These are phyloP conservation scores for Xylaria longipes DNA, from an alignment of 495 filamentous ascomycete genomes.

Conservation along the genomic window DNA sequence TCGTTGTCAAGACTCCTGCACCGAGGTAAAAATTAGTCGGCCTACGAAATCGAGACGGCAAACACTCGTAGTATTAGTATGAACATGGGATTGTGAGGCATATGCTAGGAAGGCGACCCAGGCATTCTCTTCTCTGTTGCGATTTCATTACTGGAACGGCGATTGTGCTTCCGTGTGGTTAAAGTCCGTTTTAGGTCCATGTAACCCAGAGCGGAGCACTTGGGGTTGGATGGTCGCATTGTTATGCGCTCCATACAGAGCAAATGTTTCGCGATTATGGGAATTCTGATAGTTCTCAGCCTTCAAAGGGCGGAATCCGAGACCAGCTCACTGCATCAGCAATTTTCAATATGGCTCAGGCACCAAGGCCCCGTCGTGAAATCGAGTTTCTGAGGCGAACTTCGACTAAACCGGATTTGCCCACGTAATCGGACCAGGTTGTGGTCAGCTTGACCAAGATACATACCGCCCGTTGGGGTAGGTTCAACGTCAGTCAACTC, in stretches of 20 bases:
- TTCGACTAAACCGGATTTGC: neutral
- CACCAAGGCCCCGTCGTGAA: neutral
- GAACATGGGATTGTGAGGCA: neutral
- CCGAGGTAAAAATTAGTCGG: neutral
- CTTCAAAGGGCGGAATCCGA: neutral
- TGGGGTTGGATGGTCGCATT: neutral
- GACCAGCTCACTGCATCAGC: neutral
- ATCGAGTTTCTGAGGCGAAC: neutral
- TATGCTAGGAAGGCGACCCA: neutral
- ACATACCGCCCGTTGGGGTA: neutral
- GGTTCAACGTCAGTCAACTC: neutral
- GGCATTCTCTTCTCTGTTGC: neutral
- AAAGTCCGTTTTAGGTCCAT: constrained; percentile 5
- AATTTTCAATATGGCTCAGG: neutral
- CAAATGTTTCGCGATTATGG: neutral
- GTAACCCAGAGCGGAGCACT: constrained; percentile 8
- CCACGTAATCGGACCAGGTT: neutral
- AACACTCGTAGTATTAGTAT: neutral
- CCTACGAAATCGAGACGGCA: neutral
- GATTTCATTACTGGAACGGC: constrained; percentile 12
- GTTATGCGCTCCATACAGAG: neutral
- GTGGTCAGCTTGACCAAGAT: neutral
- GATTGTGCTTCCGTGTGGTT: constrained; percentile 12
- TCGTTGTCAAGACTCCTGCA: neutral
- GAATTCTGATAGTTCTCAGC: neutral